phyloP scores from a whole-genome alignment of 208 protist species.

The Leishmania major region DNA sequence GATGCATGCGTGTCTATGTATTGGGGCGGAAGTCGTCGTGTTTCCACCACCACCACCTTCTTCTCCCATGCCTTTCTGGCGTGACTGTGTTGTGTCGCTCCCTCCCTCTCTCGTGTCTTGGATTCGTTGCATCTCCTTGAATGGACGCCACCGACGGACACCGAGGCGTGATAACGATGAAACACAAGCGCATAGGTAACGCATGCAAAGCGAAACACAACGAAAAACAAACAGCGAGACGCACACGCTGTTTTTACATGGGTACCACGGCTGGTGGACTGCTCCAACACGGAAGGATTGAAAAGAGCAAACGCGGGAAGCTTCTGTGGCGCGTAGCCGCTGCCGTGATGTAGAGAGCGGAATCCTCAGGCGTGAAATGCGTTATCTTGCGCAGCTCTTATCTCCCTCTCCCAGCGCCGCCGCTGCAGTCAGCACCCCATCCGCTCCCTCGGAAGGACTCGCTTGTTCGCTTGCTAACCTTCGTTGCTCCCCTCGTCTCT shows the following conservation, averaged over 20 bases:
- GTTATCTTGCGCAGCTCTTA: neutral
- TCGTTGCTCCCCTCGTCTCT: neutral
- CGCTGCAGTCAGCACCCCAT: neutral
- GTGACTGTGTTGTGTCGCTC: neutral
- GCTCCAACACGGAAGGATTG: neutral
- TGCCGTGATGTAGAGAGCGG: neutral
- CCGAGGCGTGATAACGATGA: neutral
- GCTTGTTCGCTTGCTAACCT: slow-evolving; percentile 6
- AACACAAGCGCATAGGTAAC: neutral
- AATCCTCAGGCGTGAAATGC: neutral
- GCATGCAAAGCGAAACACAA: neutral
- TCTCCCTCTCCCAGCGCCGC: neutral
- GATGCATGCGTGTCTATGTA: neutral
- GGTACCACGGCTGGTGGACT: neutral
- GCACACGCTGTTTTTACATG: neutral
- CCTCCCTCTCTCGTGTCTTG: neutral
- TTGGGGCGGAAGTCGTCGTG: neutral
- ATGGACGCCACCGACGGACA: neutral
- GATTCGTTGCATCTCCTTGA: neutral
- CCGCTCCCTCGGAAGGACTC: neutral
- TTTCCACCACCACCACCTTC: neutral
- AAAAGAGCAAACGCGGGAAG: neutral
- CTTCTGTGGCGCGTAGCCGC: neutral
- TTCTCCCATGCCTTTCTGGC: neutral
- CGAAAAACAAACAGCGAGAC: neutral